phyloP scores from a whole-genome alignment of 1,284 basidiomycete genomes.

The Tetrapyrgos nigripes region DNA sequence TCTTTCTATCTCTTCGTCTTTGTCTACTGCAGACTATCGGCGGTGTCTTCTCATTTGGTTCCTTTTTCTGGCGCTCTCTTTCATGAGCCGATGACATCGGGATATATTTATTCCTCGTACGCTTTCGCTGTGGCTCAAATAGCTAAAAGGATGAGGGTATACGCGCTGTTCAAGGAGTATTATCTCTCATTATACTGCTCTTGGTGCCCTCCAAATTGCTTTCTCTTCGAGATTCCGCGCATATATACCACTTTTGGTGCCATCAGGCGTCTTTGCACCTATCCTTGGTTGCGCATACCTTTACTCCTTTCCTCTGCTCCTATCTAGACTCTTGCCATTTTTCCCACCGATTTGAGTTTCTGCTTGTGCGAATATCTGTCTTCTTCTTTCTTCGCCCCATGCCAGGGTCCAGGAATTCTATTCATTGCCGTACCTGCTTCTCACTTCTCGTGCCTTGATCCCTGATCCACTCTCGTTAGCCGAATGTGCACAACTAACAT shows the following conservation, averaged over 20 bases:
- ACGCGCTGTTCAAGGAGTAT: constrained; percentile 10
- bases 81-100: neutral
- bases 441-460: neutral
- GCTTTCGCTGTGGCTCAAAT: neutral
- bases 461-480: neutral
- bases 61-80: constrained; percentile 3
- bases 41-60: constrained; percentile 2
- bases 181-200: constrained; percentile 14
- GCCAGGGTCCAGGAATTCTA: neutral
- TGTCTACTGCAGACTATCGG: constrained; percentile 1
- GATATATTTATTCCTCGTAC: neutral
- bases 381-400: neutral
- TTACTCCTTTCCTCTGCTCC: constrained; percentile 12
- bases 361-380: neutral
- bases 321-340: neutral
- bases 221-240: too few species aligned
- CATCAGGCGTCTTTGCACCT: neutral
- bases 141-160: neutral
- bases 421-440: neutral
- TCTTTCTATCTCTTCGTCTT: neutral
- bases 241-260: too few species aligned
- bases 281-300: constrained; percentile 1
- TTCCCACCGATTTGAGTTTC: neutral
- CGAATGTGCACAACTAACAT: neutral
- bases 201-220: too few species aligned